Base-by-base conservation (phyloP, 345 rosid genomes). In the Nephelium lappaceum region DNA sequence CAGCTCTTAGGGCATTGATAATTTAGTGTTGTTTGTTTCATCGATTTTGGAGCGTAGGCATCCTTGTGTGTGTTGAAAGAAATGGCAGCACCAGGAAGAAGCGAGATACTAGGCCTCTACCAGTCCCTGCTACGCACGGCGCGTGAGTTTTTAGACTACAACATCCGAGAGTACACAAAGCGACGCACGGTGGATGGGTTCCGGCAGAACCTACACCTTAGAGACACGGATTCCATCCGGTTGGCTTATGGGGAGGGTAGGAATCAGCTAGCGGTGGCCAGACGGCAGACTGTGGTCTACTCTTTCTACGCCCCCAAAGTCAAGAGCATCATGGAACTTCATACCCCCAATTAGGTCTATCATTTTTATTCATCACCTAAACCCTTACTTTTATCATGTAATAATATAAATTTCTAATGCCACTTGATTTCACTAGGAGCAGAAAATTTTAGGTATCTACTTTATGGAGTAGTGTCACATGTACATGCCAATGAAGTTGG, bases 151-250 rank as follows among this genome's bases (percentile, higher is more conserved):
- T 38, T 73, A 65, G 98, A 95, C 78, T 95, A 93, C 85, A 91
- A 95, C 90, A 73, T 91, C 49, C 83, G 98, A 72, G 97, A 91
- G 87, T 95, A 95, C 84, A 39, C 88, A 6, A 95, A 87, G 84
- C 93, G 97, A 38, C 93, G 97, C 63, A 76, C 93, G 51, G 19
- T 85, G 69, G 97, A 93, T 82, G 93, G 86, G 19, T 96, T 94
- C 82, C 95, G 92, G 42, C 61, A 67, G 58, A 88, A 87, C 86
- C 79, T 64, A 81, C 69, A 43, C 71, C 87, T 93, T 55, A 74
- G 90, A 6, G 92, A 95, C 38, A 77, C 84, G 11, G 21, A 80
- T 1, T 81, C 91, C 0, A 77, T 90, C 41, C 67, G 79, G 23
- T 86, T 90, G 18, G 95, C 92, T 6, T 90, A 79, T 81, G 80